phyloP scores from a whole-genome alignment of 345 rosid genomes.

The Eucalyptus brandiana region DNA sequence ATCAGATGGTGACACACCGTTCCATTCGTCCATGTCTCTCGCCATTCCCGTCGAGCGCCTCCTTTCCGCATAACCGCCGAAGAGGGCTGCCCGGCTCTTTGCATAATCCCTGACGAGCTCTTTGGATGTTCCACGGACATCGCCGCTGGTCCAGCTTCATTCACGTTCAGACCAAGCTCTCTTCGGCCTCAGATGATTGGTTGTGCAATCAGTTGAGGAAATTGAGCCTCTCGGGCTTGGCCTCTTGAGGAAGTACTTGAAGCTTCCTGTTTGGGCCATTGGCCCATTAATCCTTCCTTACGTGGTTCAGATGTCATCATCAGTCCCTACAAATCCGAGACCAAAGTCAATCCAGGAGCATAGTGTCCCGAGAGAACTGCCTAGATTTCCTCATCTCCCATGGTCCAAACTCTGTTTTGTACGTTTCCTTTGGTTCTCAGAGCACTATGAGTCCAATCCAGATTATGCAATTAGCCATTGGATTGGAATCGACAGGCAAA shows the following conservation, averaged over 20 bases:
- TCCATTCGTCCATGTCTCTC: background rate
- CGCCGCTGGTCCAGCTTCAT: slow-evolving; percentile 18
- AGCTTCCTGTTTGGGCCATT: slow-evolving; percentile 18
- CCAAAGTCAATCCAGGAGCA: background rate
- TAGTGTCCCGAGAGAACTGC: slow-evolving; percentile 9
- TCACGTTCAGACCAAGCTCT: slow-evolving; percentile 7
- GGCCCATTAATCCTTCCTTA: slow-evolving; percentile 28
- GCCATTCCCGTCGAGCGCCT: background rate
- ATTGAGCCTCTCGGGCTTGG: slow-evolving; percentile 12
- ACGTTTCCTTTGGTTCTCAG: slow-evolving; percentile 38
- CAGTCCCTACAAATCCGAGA: background rate
- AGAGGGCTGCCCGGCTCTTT: no score
- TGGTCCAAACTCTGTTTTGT: slow-evolving; percentile 10
- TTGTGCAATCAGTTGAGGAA: slow-evolving; percentile 22
- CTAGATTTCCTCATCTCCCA: slow-evolving; percentile 19
- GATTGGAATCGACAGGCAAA: slow-evolving; percentile 13
- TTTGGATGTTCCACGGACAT: no score
- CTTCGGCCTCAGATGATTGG: slow-evolving; percentile 10
- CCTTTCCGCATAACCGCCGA: background rate
- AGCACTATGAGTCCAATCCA: slow-evolving; percentile 20
- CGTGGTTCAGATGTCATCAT: background rate
- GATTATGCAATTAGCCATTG: slow-evolving; percentile 28
- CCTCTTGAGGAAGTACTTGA: slow-evolving; percentile 5
- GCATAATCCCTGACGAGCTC: no score
- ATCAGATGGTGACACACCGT: background rate